These are phyloP conservation scores for Backusella liffmaniae DNA, from an alignment of 192 early-diverging fungal species.

Conservation along the genomic window DNA sequence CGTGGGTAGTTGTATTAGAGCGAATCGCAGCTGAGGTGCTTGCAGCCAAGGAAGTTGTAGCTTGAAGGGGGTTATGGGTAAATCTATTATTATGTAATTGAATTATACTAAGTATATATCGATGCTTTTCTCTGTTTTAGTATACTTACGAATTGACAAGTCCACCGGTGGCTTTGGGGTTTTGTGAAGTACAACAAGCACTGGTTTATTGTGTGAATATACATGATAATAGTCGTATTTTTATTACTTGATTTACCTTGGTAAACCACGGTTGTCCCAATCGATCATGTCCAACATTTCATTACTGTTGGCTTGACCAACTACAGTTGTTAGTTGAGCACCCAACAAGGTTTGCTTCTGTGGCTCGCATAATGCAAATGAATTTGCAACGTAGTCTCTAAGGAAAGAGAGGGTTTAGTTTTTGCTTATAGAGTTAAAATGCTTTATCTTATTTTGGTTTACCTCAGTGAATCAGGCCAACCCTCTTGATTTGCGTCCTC, in stretches of 20 bases:
- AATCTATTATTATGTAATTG: too few species aligned
- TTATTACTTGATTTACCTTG: conserved; percentile 43
- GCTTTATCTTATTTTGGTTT: not conserved
- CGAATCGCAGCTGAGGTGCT: too few species aligned
- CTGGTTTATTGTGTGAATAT: not conserved
- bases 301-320: conserved; percentile 42
- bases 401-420: not conserved
- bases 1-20: too few species aligned
- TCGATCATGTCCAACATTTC: conserved; percentile 53
- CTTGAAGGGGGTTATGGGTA: too few species aligned
- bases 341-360: conserved; percentile 44
- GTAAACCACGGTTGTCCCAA: conserved; percentile 70
- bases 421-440: too few species aligned
- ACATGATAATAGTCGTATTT: too few species aligned
- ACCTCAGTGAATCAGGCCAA: not conserved
- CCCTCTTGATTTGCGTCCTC: not conserved
- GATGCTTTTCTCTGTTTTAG: not conserved
- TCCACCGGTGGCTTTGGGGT: not conserved
- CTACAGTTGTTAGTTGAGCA: conserved; percentile 55
- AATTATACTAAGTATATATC: too few species aligned
- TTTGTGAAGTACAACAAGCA: not conserved
- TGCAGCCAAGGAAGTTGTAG: too few species aligned
- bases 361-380: conserved; percentile 25
- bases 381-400: conserved; percentile 33
- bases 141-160: not conserved